These are phyloP conservation scores for Trichoderma endophyticum DNA, from an alignment of 2,329 filamentous ascomycete species.

Conservation along the genomic window DNA sequence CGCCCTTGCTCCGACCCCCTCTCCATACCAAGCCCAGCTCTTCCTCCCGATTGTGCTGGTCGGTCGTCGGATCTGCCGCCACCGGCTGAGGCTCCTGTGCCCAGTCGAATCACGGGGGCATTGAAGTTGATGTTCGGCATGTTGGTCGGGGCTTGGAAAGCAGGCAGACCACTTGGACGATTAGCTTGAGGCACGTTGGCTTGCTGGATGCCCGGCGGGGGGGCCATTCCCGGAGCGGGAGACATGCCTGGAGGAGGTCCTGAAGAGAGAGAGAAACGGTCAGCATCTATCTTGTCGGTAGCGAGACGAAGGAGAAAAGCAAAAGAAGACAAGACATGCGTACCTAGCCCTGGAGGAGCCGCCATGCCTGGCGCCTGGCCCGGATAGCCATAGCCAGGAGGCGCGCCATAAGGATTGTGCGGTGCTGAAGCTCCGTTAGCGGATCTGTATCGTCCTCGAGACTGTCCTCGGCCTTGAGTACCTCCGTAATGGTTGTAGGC, in stretches of 20 bases:
- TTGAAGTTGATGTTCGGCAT: conserved; percentile 99
- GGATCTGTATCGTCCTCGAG: conserved; percentile 21
- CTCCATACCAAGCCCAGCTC: conserved; percentile 57
- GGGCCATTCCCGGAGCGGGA: conserved; percentile 74
- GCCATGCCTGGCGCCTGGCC: conserved; percentile 64
- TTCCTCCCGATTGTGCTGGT: conserved; percentile 34
- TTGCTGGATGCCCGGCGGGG: conserved; percentile 74
- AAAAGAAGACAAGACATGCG: conserved; percentile 29
- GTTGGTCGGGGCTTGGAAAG: conserved; percentile 84
- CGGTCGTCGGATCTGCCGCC: conserved; percentile 41
- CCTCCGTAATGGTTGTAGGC: conserved; percentile 61
- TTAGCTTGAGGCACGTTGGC: conserved; percentile 70
- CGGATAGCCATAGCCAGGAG: conserved; percentile 71
- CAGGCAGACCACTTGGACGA: conserved; percentile 76
- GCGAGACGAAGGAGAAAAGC: not conserved
- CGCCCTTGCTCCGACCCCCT: conserved; percentile 65
- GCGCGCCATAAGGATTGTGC: conserved; percentile 64
- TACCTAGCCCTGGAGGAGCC: conserved; percentile 80
- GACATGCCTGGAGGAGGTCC: conserved; percentile 78
- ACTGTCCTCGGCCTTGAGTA: conserved; percentile 27
- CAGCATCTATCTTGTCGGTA: not conserved
- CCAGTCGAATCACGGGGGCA: conserved; percentile 90
- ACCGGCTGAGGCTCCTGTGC: conserved; percentile 65
- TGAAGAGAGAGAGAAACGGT: conserved; percentile 33
- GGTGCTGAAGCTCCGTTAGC: conserved; percentile 14